phyloP scores from a whole-genome alignment of 768 basidiomycete species.

The Gloeostereum incarnatum region DNA sequence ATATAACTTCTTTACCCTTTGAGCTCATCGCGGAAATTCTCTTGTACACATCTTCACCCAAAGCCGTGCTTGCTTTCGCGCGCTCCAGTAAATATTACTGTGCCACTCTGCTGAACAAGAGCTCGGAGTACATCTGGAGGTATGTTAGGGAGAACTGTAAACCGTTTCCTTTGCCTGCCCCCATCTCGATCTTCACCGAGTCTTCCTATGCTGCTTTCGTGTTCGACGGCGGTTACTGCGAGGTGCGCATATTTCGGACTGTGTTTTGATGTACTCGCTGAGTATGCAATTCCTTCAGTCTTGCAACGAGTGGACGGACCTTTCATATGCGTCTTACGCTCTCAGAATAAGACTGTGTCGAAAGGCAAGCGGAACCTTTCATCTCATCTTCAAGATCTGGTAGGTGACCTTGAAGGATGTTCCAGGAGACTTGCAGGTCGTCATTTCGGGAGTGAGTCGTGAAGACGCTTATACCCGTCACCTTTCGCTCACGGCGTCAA shows the following conservation, averaged over 20 bases:
- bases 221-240: slow-evolving; percentile 49
- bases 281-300: neutral
- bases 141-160: slow-evolving; percentile 28
- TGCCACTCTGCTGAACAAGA: neutral
- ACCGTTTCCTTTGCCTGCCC: slow-evolving; percentile 29
- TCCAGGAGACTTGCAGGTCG: too few species aligned
- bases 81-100: neutral
- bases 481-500: neutral
- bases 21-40: too few species aligned
- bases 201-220: slow-evolving; percentile 54
- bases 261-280: neutral
- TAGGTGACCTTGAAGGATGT: too few species aligned
- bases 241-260: slow-evolving; percentile 23
- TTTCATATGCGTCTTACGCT: too few species aligned
- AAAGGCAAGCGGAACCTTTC: too few species aligned
- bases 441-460: too few species aligned
- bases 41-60: too few species aligned
- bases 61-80: too few species aligned
- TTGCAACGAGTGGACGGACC: neutral
- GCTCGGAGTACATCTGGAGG: slow-evolving; percentile 46
- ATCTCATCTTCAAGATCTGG: too few species aligned
- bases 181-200: slow-evolving; percentile 25
- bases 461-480: neutral
- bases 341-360: too few species aligned
- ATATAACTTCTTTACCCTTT: too few species aligned